Conservation (phyloP, 495 filamentous ascomycete genomes). For the Chaetomium tenue region DNA sequence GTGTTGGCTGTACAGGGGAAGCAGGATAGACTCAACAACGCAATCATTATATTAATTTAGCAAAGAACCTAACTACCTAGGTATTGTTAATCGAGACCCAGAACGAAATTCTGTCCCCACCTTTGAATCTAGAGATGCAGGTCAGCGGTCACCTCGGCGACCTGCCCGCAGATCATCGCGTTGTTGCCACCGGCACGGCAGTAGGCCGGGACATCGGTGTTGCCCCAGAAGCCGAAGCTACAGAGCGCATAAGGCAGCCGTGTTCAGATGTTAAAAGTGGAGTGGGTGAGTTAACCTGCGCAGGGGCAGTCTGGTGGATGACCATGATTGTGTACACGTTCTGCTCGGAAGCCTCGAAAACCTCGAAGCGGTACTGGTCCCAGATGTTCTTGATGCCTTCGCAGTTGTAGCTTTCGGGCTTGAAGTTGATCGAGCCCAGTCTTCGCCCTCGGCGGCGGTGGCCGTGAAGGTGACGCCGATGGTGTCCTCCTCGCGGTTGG, state of each 20-base stretch:
- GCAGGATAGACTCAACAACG: too few relatives aligned
- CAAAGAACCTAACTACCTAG: too few relatives aligned
- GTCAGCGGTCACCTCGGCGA: background rate
- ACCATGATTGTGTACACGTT: background rate
- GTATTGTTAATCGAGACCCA: too few relatives aligned
- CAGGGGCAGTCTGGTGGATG: slow-evolving; percentile 1
- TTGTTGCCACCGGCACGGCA: background rate
- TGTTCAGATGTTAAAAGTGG: background rate
- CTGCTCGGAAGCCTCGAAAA: background rate
- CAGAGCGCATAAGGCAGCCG: background rate
- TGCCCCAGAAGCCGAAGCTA: background rate
- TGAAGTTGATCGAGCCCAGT: background rate
- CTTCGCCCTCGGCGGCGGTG: background rate
- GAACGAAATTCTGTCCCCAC: too few relatives aligned
- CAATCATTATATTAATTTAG: too few relatives aligned
- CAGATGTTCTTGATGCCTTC: background rate
- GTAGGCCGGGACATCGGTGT: background rate
- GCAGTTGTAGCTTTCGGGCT: background rate
- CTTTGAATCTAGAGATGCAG: background rate
- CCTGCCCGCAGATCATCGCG: background rate
- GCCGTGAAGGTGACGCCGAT: background rate
- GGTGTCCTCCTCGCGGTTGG: background rate
- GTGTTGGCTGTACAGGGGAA: too few relatives aligned
- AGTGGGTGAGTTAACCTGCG: background rate
- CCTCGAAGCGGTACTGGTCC: background rate